These are phyloP conservation scores for Pichia kluyveri DNA, from an alignment of 805 yeast species.

Conservation along the genomic window DNA sequence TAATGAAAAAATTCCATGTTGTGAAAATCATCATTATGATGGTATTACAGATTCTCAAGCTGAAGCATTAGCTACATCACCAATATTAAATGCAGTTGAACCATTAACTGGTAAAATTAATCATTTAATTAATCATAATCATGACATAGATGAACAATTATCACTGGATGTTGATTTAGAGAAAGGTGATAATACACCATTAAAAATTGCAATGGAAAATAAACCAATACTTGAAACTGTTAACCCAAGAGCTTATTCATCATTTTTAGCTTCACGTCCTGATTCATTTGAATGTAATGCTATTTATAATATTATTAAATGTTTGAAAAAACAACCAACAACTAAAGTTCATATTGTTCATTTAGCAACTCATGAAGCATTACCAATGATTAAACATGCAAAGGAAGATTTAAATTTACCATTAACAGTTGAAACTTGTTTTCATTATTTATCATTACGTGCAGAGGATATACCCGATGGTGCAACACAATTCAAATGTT, in stretches of 20 bases:
- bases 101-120: constrained; percentile 44
- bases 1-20: constrained; percentile 27
- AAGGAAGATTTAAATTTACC: constrained; percentile 42
- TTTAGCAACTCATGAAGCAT: constrained; percentile 74
- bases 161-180: constrained; percentile 10
- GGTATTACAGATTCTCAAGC: constrained; percentile 41
- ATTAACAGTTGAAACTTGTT: constrained; percentile 86
- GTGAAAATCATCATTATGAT: constrained; percentile 13
- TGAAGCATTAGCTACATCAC: constrained; percentile 45
- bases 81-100: constrained; percentile 48
- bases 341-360: constrained; percentile 85
- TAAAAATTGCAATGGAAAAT: constrained; percentile 14
- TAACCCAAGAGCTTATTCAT: constrained; percentile 57
- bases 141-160: constrained; percentile 24
- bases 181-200: constrained; percentile 19
- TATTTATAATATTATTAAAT: constrained; percentile 57
- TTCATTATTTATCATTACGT: constrained; percentile 73
- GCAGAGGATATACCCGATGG: constrained; percentile 74
- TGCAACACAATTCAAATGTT: constrained; percentile 82
- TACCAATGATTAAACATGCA: constrained; percentile 66
- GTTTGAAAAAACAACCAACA: constrained; percentile 47
- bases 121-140: constrained; percentile 16
- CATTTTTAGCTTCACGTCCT: constrained; percentile 80
- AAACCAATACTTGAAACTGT: constrained; percentile 28
- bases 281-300: constrained; percentile 84